These are phyloP conservation scores for Candida ponderosae DNA, from an alignment of 805 yeast genomes.

Conservation along the genomic window DNA sequence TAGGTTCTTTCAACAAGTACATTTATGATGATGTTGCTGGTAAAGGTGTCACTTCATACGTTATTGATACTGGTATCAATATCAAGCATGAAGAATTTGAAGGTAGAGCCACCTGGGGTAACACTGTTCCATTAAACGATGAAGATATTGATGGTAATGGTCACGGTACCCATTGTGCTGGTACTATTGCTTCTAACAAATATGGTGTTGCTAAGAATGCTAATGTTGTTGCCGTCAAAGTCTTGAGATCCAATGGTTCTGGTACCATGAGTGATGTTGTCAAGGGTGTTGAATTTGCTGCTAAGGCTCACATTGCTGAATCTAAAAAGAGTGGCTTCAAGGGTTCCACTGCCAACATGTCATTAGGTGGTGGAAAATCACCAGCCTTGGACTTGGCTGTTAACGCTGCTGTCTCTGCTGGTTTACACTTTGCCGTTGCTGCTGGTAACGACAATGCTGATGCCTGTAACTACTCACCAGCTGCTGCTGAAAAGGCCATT, in stretches of 20 bases:
- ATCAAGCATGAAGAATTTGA: slow-evolving; percentile 69
- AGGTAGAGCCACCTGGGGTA: slow-evolving; percentile 84
- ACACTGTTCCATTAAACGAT: slow-evolving; percentile 67
- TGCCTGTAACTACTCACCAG: slow-evolving; percentile 91
- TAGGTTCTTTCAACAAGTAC: slow-evolving; percentile 68
- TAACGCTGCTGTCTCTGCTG: slow-evolving; percentile 82
- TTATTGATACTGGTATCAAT: slow-evolving; percentile 86
- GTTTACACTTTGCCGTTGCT: slow-evolving; percentile 90
- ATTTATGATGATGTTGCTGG: slow-evolving; percentile 69
- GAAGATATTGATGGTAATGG: slow-evolving; percentile 79
- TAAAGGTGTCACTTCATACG: slow-evolving; percentile 77
- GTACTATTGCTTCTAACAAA: slow-evolving; percentile 74
- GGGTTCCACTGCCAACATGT: slow-evolving; percentile 88
- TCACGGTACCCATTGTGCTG: slow-evolving; percentile 97
- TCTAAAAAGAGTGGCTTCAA: slow-evolving; percentile 60
- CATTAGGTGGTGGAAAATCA: slow-evolving; percentile 89
- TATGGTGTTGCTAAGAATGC: slow-evolving; percentile 86
- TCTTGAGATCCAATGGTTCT: slow-evolving; percentile 72
- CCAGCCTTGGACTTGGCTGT: slow-evolving; percentile 83
- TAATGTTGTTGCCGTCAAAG: slow-evolving; percentile 74
- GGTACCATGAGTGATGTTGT: slow-evolving; percentile 81
- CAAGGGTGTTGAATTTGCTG: slow-evolving; percentile 80
- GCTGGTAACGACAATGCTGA: slow-evolving; percentile 94
- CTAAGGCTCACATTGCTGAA: slow-evolving; percentile 55
- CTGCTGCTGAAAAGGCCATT: slow-evolving; percentile 74